Percentiles rank a stretch among this genome's conserved stretches.
These are phyloP conservation scores for Crithidia expoeki DNA, from an alignment of 208 protist species.

Conservation along the genomic window DNA sequence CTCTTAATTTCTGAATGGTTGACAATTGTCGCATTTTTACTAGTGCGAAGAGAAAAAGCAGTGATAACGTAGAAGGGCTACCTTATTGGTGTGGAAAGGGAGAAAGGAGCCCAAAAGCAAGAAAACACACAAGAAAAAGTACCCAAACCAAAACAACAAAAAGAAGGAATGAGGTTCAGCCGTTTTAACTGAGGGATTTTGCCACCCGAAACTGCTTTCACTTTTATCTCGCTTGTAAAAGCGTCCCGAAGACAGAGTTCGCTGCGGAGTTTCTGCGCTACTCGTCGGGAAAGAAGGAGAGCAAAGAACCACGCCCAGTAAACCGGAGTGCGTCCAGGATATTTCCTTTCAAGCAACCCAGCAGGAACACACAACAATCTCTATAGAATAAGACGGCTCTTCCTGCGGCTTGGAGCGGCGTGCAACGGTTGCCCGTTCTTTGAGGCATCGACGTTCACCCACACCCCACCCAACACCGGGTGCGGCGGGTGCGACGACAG, in stretches of 20 bases:
- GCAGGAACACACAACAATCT: not conserved
- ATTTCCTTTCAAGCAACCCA: not conserved
- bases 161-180: too few relatives aligned
- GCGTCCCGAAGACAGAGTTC: too few relatives aligned
- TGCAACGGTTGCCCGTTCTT: conserved; percentile 4
- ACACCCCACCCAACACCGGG: conserved; percentile 24
- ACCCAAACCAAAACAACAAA: too few relatives aligned
- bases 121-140: not conserved
- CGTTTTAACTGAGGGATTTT: too few relatives aligned
- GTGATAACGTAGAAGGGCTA: not conserved
- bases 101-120: not conserved
- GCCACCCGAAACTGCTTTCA: too few relatives aligned
- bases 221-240: too few relatives aligned
- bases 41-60: not conserved
- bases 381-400: conserved; percentile 38
- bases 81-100: not conserved
- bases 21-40: not conserved
- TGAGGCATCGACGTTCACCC: conserved; percentile 13
- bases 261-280: too few relatives aligned
- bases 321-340: too few relatives aligned
- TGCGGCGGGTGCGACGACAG: conserved; percentile 11
- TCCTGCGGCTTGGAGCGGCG: conserved; percentile 22
- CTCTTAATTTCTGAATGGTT: not conserved
- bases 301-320: too few relatives aligned
- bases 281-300: too few relatives aligned